Percentiles rank a stretch among this genome's conserved stretches.
Conservation (phyloP, 768 basidiomycete species). For the Boletus pseudo-olivaceus region DNA sequence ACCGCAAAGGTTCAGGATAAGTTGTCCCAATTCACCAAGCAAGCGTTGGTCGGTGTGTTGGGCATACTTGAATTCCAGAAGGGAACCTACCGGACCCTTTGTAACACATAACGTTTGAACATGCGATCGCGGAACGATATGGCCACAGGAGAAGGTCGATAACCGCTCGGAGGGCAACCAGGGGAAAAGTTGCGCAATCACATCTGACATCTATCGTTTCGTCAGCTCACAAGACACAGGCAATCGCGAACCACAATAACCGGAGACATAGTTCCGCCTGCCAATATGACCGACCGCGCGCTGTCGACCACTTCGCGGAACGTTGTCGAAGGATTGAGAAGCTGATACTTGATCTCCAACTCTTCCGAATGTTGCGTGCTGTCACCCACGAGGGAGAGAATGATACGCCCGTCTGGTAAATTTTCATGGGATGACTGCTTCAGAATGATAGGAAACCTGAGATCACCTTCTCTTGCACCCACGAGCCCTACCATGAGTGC, state of each 20-base stretch:
- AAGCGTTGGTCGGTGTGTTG: slow-evolving; percentile 62
- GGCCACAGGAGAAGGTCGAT: slow-evolving; percentile 85
- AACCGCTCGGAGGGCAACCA: slow-evolving; percentile 57
- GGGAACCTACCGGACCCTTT: slow-evolving; percentile 69
- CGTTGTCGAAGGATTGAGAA: slow-evolving; percentile 85
- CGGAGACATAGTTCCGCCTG: slow-evolving; percentile 99
- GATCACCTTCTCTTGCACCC: slow-evolving; percentile 65
- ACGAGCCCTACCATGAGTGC: slow-evolving; percentile 76
- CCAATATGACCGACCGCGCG: slow-evolving; percentile 83
- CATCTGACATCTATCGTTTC: slow-evolving; percentile 72
- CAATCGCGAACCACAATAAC: slow-evolving; percentile 41
- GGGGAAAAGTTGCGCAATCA: slow-evolving; percentile 76
- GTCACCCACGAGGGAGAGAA: slow-evolving; percentile 46
- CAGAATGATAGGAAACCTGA: background rate
- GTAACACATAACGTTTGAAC: slow-evolving; percentile 71
- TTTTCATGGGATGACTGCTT: background rate
- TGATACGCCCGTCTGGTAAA: slow-evolving; percentile 69
- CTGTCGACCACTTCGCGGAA: slow-evolving; percentile 81
- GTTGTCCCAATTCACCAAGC: slow-evolving; percentile 79
- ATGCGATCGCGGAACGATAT: slow-evolving; percentile 82
- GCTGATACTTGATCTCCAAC: slow-evolving; percentile 82
- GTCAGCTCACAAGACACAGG: slow-evolving; percentile 3
- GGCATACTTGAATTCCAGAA: slow-evolving; percentile 78
- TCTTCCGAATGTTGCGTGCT: slow-evolving; percentile 33
- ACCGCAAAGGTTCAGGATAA: slow-evolving; percentile 73